phyloP scores from a whole-genome alignment of 805 yeast species.

The Metschnikowia noctiluminum region DNA sequence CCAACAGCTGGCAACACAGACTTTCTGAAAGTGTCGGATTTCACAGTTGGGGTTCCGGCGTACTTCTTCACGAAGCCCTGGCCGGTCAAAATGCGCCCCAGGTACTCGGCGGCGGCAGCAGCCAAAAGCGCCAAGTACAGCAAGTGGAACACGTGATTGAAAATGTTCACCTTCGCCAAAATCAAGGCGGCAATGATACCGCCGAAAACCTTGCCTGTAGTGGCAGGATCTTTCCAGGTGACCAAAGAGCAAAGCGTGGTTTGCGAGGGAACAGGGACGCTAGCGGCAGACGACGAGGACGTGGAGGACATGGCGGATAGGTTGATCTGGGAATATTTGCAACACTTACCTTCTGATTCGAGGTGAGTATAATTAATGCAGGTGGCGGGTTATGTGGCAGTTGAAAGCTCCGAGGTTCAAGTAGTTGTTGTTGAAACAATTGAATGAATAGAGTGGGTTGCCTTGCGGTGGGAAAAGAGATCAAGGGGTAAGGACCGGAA shows the following conservation, averaged over 20 bases:
- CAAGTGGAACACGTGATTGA: conserved; percentile 58
- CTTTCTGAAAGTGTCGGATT: conserved; percentile 35
- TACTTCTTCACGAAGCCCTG: conserved; percentile 76
- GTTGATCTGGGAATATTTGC: not conserved
- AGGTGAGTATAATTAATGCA: too few relatives aligned
- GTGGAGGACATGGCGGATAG: not conserved
- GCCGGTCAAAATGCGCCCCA: conserved; percentile 70
- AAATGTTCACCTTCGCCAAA: conserved; percentile 60
- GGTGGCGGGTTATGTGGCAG: not conserved
- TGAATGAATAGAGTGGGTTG: conserved; percentile 3
- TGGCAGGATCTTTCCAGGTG: conserved; percentile 73
- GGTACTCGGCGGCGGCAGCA: conserved; percentile 74
- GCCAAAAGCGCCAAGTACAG: conserved; percentile 55
- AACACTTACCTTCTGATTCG: not conserved
- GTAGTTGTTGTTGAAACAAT: conserved; percentile 3
- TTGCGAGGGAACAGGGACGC: conserved; percentile 1
- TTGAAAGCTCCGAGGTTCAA: not conserved
- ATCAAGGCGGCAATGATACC: conserved; percentile 53
- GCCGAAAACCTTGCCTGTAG: conserved; percentile 75
- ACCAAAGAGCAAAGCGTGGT: conserved; percentile 38
- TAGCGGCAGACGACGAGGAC: conserved; percentile 3
- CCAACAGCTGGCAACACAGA: conserved; percentile 42
- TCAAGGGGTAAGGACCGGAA: conserved; percentile 2
- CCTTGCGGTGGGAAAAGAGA: conserved; percentile 1
- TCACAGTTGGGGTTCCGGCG: conserved; percentile 52